Evolutionary conservation across 345 rosid genomes (phyloP).

Genomic region (Acer saccharum): DNA sequence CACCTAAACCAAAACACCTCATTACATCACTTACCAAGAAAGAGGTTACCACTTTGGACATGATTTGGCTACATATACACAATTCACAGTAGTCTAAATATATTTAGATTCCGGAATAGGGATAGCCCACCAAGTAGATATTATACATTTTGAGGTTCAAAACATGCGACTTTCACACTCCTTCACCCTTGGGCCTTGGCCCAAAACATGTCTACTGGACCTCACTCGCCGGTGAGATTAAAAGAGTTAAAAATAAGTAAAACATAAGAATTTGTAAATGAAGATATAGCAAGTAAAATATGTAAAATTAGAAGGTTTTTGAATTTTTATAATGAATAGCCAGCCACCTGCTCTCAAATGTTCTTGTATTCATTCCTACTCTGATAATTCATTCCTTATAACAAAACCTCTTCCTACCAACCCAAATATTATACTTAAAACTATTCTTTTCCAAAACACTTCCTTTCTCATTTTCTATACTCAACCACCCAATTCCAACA

Average conservation of each 20-base stretch:
- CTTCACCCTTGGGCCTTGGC: too few relatives aligned
- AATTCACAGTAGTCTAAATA: not conserved
- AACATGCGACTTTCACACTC: too few relatives aligned
- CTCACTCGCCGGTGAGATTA: too few relatives aligned
- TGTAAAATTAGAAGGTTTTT: not conserved
- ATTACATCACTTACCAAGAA: not conserved
- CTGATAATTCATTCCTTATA: too few relatives aligned
- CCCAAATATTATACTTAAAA: not conserved
- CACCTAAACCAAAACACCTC: constrained; percentile 13
- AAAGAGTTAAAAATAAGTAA: too few relatives aligned
- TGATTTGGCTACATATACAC: not conserved
- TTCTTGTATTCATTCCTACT: constrained; percentile 8
- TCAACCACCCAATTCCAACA: constrained; percentile 10
- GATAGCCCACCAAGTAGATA: too few relatives aligned
- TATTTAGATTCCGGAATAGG: too few relatives aligned
- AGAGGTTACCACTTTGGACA: not conserved
- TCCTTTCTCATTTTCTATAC: constrained; percentile 5
- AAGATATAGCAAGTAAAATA: too few relatives aligned
- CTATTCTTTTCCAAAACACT: not conserved
- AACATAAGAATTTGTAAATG: too few relatives aligned
- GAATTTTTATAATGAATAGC: not conserved
- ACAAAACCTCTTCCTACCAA: constrained; percentile 12
- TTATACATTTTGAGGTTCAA: too few relatives aligned
- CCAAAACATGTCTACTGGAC: too few relatives aligned
- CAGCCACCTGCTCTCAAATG: constrained; percentile 18